Evolutionary conservation across 768 basidiomycete species (phyloP), one percentile per base, ranked within the genome.

Genomic region (Lactarius sanguifluus): DNA sequence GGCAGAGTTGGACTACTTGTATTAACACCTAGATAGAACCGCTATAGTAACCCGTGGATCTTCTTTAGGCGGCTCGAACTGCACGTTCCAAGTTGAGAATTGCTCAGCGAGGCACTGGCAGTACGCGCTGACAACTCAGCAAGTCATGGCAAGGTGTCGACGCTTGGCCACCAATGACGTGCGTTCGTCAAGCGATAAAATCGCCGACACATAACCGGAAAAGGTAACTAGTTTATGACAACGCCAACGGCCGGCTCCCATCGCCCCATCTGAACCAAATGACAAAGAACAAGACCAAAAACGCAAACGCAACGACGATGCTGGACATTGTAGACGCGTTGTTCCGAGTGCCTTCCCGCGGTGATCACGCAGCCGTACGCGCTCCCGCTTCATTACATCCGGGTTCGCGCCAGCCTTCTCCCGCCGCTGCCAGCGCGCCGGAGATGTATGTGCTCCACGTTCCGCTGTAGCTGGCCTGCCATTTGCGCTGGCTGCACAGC

Each of bases 401-500:
- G 3, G 36, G 34, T 36, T 38, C 0, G 93, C 88, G 71, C 96
- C 96, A 25, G 1, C 36, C 12, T 12, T 38, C 84, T 81, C 72
- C 90, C 91, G n/a, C 57, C 97, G 85, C 8, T 9, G 73, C 76
- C 71, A 81, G 78, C 5, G 79, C 8, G 72, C 74, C 3, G 72
- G 68, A 1, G 8, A n/a, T n/a, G n/a, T n/a, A 32, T 9, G 32
- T 32, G 32, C 32, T 32, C 32, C 32, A 9, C 32, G 32, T 32
- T 75, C 64, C 75, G 66, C 69, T 25, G 66, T 58, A 98, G 79
- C 13, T 94, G 93, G 13, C 86, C 80, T 0, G 94, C 93, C 96
- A 98, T 98, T 64, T 85, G 76, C 0, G 87, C 87, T 30, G 96
- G 84, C 72, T 92, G 89, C 9, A 80, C 79, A 0, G 91, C 83